Percentiles rank a stretch among this genome's conserved stretches.
Conservation (phyloP, 345 rosid species). For the Euphorbia tirucalli region DNA sequence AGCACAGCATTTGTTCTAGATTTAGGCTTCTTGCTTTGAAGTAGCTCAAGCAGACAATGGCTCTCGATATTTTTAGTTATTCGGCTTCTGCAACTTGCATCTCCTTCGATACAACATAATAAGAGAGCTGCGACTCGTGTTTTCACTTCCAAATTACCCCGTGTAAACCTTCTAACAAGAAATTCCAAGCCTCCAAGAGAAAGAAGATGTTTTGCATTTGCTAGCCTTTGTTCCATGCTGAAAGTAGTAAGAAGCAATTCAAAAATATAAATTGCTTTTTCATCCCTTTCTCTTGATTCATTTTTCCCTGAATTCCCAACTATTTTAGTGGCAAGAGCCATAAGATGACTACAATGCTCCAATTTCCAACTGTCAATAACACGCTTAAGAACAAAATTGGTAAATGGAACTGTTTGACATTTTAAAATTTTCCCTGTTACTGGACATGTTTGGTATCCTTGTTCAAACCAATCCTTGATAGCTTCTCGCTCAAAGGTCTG, state of each 20-base stretch:
- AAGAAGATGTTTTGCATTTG: slow-evolving; percentile 43
- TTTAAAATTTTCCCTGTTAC: slow-evolving; percentile 49
- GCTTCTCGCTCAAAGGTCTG: slow-evolving; percentile 58
- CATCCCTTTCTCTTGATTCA: slow-evolving; percentile 21
- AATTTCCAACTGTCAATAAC: slow-evolving; percentile 46
- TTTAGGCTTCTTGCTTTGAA: slow-evolving; percentile 40
- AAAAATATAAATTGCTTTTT: slow-evolving; percentile 30
- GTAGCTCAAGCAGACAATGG: slow-evolving; percentile 39
- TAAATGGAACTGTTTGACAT: slow-evolving; percentile 38
- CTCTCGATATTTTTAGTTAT: slow-evolving; percentile 35
- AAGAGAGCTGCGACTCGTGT: slow-evolving; percentile 36
- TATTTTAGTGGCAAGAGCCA: slow-evolving; percentile 29
- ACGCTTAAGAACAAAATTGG: slow-evolving; percentile 52
- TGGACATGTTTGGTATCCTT: slow-evolving; percentile 59
- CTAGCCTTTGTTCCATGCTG: slow-evolving; percentile 31
- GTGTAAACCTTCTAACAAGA: slow-evolving; percentile 38
- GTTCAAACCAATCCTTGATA: slow-evolving; percentile 51
- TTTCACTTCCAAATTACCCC: slow-evolving; percentile 40
- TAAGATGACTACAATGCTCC: slow-evolving; percentile 27
- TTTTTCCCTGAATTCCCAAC: slow-evolving; percentile 15
- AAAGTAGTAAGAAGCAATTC: slow-evolving; percentile 47
- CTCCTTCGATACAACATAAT: slow-evolving; percentile 50
- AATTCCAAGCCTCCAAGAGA: slow-evolving; percentile 50
- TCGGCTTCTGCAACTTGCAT: slow-evolving; percentile 42
- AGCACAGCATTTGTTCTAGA: slow-evolving; percentile 38